Base-by-base conservation (phyloP, 163 green algal species). In the Scenedesmus sp. region DNA sequence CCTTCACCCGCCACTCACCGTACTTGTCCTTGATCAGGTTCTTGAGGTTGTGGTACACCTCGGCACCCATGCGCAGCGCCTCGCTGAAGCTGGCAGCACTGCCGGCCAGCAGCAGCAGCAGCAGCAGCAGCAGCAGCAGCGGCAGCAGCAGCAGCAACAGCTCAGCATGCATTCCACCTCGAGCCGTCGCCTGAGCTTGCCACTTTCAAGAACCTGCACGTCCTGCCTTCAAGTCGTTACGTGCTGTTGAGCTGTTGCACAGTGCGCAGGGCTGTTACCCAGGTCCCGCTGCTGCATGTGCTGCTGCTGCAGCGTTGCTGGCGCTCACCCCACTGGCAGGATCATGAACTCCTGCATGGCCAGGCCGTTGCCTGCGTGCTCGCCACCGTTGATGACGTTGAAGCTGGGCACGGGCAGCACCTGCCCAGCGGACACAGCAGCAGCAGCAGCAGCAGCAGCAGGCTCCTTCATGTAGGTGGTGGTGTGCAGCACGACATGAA, bases 311-410 rank as follows among this genome's bases (percentile, higher is more conserved):
- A 18, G 85, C 23, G 2, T 54, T 26, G 83, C 59, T 3, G 18
- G 20, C 23, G 10, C 94, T 95, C 91, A 96, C 94, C 98, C 98
- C 23, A 97, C 92, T 55, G 98, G 98, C 94, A 99, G 96, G 93
- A 99, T 99, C 98, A 99, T 99, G 95, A 99, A 99, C 96, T 99
- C 98, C 97, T 99, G 98, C 97, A 99, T 99, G 92, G 98, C 98
- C 89, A 99, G 97, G n/a, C 96, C 97, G 94, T 99, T 99, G 92
- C 98, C 98, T 34, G 98, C 98, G 95, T 99, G 98, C 90, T 96
- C 97, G 86, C 98, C 98, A 59, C 98, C 98, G 92, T 99, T 99
- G 97, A 99, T 99, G 94, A 99, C 99, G 96, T 99, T 99, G 97
- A 99, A 99, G 54, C 97, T 96, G 62, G 98, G 98, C 79, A 99